phyloP scores from a whole-genome alignment of 1,284 basidiomycete genomes.

The Sporisorium iseilematis-ciliati region DNA sequence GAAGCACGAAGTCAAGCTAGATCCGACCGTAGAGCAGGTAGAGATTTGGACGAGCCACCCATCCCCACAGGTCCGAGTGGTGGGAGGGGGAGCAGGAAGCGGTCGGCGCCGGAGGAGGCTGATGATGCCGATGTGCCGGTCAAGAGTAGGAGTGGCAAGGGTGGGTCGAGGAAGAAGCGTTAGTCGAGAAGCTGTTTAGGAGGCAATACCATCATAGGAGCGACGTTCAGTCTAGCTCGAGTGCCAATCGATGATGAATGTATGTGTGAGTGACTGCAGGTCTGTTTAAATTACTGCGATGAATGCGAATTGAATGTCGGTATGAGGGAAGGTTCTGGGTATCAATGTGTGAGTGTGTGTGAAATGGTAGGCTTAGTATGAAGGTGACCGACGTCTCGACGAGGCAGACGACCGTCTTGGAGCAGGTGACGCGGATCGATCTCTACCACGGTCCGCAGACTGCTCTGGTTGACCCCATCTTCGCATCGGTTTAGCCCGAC shows the following conservation, averaged over 20 bases:
- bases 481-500: constrained; percentile 6
- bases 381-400: constrained; percentile 19
- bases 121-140: constrained; percentile 15
- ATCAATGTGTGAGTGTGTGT: neutral
- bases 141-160: constrained; percentile 9
- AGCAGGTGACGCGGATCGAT: constrained; percentile 18
- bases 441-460: neutral
- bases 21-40: constrained; percentile 38
- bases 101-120: constrained; percentile 39
- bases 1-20: constrained; percentile 43
- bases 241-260: neutral
- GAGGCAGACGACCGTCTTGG: constrained; percentile 9
- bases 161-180: constrained; percentile 30
- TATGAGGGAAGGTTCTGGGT: no score
- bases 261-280: no score
- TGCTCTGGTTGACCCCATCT: constrained; percentile 14
- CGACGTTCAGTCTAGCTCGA: neutral
- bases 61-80: constrained; percentile 21
- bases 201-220: neutral
- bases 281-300: no score
- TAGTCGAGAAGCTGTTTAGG: neutral
- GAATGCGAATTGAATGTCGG: constrained; percentile 14
- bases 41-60: constrained; percentile 31
- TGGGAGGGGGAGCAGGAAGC: constrained; percentile 31
- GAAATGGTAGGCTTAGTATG: constrained; percentile 26